Base-by-base conservation (phyloP, 1,139 yeast species). In the Blastobotrys indianensis region DNA sequence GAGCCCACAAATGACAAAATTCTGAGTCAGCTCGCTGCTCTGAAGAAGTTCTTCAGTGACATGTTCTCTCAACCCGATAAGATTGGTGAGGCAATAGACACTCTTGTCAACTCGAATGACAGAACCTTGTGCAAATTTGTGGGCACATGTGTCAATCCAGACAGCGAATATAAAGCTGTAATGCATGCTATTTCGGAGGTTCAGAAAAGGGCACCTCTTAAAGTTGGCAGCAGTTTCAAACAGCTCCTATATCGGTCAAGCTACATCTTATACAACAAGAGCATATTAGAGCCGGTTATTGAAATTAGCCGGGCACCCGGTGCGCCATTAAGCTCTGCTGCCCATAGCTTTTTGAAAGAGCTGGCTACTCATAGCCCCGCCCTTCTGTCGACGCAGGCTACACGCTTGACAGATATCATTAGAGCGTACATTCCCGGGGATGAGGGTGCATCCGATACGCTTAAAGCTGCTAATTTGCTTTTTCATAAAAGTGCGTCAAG, bases 321-420 rank as follows among this genome's bases (percentile, higher is more conserved):
- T 17, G 63, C 66, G 38, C 60, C 63, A 7, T 64, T 68, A 47
- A 58, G 64, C 29, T 55, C 64, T 1, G 56, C 68, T 1, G 74
- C 87, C 0, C 76, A 76, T 51, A 75, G 72, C 33, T 52, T 85
- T 6, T 65, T 87, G 29, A 80, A 78, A 50, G 72, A 76, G 35
- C 75, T 86, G 6, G 81, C 96, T 0, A 58, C 64, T 2, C 70
- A 75, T 2, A 70, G 77, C 40, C 95, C 96, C 0, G 75, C 75
- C 13, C 78, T 83, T 1, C 75, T 86, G 60, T 77, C 77, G 54
- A 73, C 74, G 36, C 85, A 85, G 56, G 68, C 83, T 3, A 66
- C 70, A 10, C 73, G 73, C 8, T 66, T 87, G 45, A 68, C 75
- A 1, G 64, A 71, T 0, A 48, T 72, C 11, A 65, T 80, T 11